Evolutionary conservation across 305 asterid genomes (phyloP).

Genomic region (Rubia balearica): DNA sequence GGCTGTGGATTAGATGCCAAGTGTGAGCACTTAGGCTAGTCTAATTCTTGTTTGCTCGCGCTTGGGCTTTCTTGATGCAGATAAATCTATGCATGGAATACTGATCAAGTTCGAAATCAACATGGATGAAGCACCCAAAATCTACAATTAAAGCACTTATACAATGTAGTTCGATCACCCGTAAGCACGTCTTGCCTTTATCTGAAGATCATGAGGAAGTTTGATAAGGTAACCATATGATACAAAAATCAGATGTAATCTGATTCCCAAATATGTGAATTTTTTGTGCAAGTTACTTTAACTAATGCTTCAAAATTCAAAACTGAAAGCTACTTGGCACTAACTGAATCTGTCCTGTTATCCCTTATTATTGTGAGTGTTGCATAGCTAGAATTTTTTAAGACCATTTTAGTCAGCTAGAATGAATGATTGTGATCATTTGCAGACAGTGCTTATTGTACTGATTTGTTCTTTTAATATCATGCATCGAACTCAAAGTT

Average conservation of each 20-base stretch:
- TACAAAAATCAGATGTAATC: constrained; percentile 29
- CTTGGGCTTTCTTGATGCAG: constrained; percentile 20
- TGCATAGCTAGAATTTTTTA: background rate
- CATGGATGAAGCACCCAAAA: constrained; percentile 15
- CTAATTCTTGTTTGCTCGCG: constrained; percentile 47
- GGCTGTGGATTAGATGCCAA: constrained; percentile 34
- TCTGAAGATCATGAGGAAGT: too few species aligned
- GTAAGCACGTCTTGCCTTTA: too few species aligned
- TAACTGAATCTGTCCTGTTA: constrained; percentile 65
- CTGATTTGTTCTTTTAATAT: constrained; percentile 64
- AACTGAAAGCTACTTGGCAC: constrained; percentile 30
- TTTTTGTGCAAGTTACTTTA: too few species aligned
- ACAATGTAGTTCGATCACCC: too few species aligned
- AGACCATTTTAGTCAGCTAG: background rate
- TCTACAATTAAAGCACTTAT: too few species aligned
- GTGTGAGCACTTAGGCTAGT: constrained; percentile 45
- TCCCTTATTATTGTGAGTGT: constrained; percentile 47
- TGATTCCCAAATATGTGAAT: too few species aligned
- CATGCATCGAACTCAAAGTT: constrained; percentile 61
- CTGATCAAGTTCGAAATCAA: too few species aligned
- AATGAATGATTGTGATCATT: constrained; percentile 3
- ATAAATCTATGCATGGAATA: constrained; percentile 44
- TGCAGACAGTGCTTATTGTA: constrained; percentile 50
- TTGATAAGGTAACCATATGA: too few species aligned
- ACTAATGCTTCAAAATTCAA: constrained; percentile 17